Evolutionary conservation across 2,329 filamentous ascomycete genomes (phyloP).

Genomic region (Exophiala sideris): DNA sequence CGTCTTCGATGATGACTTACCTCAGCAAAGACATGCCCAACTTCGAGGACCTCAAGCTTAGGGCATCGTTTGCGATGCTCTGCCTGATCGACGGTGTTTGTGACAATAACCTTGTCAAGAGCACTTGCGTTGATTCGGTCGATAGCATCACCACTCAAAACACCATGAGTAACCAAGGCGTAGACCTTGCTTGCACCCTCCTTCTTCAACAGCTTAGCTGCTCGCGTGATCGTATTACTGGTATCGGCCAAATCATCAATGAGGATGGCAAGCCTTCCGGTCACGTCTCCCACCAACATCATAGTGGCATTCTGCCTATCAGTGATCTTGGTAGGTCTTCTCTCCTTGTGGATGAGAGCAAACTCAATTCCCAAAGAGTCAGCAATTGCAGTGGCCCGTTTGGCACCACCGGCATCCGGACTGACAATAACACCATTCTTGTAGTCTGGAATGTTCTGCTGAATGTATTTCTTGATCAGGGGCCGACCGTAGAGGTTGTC

Average conservation of each 20-base stretch:
- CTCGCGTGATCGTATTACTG: slow-evolving; percentile 93
- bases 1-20: slow-evolving; percentile 41
- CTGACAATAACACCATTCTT: slow-evolving; percentile 88
- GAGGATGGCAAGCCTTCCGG: slow-evolving; percentile 77
- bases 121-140: slow-evolving; percentile 89
- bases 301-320: slow-evolving; percentile 80
- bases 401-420: slow-evolving; percentile 93
- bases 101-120: slow-evolving; percentile 90
- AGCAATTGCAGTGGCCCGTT: slow-evolving; percentile 91
- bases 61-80: slow-evolving; percentile 74
- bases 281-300: slow-evolving; percentile 85
- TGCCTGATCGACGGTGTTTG: slow-evolving; percentile 87
- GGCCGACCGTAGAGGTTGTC: slow-evolving; percentile 82
- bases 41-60: slow-evolving; percentile 88
- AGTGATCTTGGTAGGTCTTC: slow-evolving; percentile 79
- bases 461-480: slow-evolving; percentile 61
- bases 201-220: slow-evolving; percentile 93
- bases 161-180: slow-evolving; percentile 89
- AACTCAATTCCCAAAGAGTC: slow-evolving; percentile 92
- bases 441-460: slow-evolving; percentile 78
- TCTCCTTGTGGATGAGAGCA: slow-evolving; percentile 97
- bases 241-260: slow-evolving; percentile 95
- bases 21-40: slow-evolving; percentile 86
- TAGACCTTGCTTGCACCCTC: slow-evolving; percentile 86
- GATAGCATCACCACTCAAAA: slow-evolving; percentile 92